phyloP scores from a whole-genome alignment of 1,284 basidiomycete genomes.

The Marasmius fiardii region DNA sequence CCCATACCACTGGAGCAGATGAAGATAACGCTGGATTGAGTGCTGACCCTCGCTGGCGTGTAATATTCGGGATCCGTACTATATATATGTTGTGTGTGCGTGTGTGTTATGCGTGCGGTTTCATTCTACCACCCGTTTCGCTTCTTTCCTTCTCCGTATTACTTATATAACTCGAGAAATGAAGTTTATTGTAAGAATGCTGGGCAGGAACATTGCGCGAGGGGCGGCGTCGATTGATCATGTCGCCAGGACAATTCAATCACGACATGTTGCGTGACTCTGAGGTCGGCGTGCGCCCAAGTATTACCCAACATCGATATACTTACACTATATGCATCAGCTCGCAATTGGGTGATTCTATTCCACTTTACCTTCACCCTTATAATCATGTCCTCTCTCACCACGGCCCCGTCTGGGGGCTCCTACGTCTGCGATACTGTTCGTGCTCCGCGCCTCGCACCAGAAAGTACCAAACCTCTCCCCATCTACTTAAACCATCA shows the following conservation, averaged over 20 bases:
- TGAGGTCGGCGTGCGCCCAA: background rate
- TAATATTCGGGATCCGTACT: constrained; percentile 7
- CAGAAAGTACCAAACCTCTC: constrained; percentile 15
- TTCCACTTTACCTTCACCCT: constrained; percentile 5
- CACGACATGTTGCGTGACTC: constrained; percentile 1
- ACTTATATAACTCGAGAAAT: constrained; percentile 8
- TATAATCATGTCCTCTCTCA: constrained; percentile 17
- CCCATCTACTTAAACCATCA: background rate
- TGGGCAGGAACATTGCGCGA: no score
- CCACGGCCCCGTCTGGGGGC: constrained; percentile 20
- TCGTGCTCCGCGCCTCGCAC: constrained; percentile 55
- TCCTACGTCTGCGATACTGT: constrained; percentile 68
- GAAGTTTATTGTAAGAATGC: background rate
- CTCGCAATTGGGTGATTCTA: no score
- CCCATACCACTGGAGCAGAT: constrained; percentile 93
- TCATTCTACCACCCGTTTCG: constrained; percentile 2
- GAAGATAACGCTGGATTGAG: constrained; percentile 84
- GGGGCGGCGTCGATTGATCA: background rate
- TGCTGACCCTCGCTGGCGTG: constrained; percentile 16
- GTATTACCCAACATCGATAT: no score
- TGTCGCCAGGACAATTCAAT: no score
- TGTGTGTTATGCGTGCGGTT: constrained; percentile 4
- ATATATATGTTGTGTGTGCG: constrained; percentile 1
- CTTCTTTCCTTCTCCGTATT: constrained; percentile 9
- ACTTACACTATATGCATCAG: no score